A percentile compares a stretch with the other conserved stretches of the same genome.
Evolutionary conservation across 106 monocot genomes (phyloP).

Genomic region (Cymbidium sinense): DNA sequence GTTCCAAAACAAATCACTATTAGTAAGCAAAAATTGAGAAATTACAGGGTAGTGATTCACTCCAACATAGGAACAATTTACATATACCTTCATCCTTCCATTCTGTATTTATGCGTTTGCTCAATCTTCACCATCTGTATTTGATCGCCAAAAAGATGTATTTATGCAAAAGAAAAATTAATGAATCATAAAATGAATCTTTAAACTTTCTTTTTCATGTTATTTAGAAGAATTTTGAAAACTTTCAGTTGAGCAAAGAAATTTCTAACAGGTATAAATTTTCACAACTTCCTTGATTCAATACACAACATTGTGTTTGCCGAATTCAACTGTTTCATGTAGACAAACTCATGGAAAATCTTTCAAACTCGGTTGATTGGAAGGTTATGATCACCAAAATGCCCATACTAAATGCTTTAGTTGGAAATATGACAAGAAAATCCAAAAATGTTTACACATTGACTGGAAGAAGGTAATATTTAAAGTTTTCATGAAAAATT

Average conservation of each 20-base stretch:
- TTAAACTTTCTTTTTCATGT: too few relatives aligned
- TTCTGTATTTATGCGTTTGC: too few relatives aligned
- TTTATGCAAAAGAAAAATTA: too few relatives aligned
- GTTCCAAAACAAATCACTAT: conserved; percentile 13
- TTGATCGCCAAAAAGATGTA: too few relatives aligned
- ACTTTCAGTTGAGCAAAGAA: not conserved
- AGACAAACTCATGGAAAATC: not conserved
- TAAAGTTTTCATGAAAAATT: not conserved
- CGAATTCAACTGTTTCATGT: not conserved
- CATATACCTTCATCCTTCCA: too few relatives aligned
- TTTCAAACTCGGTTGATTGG: not conserved
- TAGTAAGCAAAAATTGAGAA: not conserved
- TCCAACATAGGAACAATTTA: too few relatives aligned
- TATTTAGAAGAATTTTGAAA: not conserved
- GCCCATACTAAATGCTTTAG: not conserved
- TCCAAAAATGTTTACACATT: not conserved
- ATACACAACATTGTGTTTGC: not conserved
- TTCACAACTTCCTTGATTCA: not conserved
- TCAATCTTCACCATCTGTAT: too few relatives aligned
- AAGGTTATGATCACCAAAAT: not conserved
- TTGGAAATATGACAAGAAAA: not conserved
- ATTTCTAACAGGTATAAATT: not conserved
- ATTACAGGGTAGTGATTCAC: not conserved
- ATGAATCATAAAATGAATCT: too few relatives aligned
- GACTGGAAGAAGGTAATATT: not conserved